Base-by-base conservation (phyloP, 1,139 yeast species). In the Kazachstania sp. region DNA sequence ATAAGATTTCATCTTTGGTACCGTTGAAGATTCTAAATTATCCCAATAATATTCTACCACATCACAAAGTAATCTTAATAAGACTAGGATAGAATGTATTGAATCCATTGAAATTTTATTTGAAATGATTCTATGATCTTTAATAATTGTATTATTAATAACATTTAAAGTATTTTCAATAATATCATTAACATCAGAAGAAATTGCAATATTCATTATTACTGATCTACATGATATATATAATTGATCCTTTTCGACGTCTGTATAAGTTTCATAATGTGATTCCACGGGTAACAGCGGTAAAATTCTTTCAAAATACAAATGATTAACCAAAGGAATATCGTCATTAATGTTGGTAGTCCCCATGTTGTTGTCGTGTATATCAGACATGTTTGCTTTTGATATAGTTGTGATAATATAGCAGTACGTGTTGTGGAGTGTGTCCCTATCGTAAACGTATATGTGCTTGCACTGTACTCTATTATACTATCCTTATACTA, bases 1-100 rank as follows among this genome's bases (percentile, higher is more conserved):
- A 43, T 38, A 41, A 29, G 30, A 35, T 26, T 43, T 19, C 20
- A 38, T 37, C 16, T 35, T 36, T 15, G 35, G 35, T 16, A 19
- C 28, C 1, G 32, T 41, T n/a, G 29, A 23, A 20, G 43, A 31
- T 18, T 52, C 59, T 9, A 46, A 43, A 38, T 49, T 19, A 39
- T 57, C 59, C 66, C 66, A 63, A 43, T 51, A 54, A 37, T 54
- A 54, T 47, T 63, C 66, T 47, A 57, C 45, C 7, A 51, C 50
- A 48, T 60, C 65, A 45, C 61, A 59, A 15, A 63, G 43, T 37
- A 63, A 47, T 38, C 66, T 48, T 31, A 57, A 29, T 28, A 61
- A 41, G 11, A 61, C 57, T 37, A 60, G 40, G 2, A 60, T 55
- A 13, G 62, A 54, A 51, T 60, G 59, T 13, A 52, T 47, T 39